Evolutionary conservation across 2,329 filamentous ascomycete genomes (phyloP), one percentile per base, ranked within the genome.

Genomic region (Colletotrichum somersetense): DNA sequence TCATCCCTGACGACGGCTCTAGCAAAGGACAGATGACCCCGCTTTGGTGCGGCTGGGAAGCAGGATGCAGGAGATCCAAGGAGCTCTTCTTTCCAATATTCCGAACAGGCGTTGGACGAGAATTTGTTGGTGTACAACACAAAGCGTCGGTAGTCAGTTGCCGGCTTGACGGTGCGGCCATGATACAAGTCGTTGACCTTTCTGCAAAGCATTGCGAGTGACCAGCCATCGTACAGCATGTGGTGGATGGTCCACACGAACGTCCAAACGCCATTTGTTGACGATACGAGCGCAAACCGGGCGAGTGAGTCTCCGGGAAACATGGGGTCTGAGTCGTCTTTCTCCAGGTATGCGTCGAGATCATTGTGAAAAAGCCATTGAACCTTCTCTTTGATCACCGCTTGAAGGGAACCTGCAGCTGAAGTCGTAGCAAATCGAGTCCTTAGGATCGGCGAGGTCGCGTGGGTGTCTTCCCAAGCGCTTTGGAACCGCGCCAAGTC

Each of bases 351-450:
- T 2, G 50, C 58, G 2, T 73, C 67, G 11, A 73, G 71, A 20
- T 73, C 8, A 26, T 64, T 8, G 38, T 64, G 57, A 11, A 33
- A 23, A 8, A 48, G 52, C 71, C 71, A 73, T 3, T 53, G 44
- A 3, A 71, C 48, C 5, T 7, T 33, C 33, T 46, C 58, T 0
- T 30, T 42, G 12, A 72, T 30, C 2, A 73, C 58, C 4, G 91
- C 46, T 85, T 96, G 20, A 91, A 96, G 63, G 20, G 63, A 72
- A 4, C 69, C 69, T 0, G 65, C 69, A 12, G 65, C 42, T 12
- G 69, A 48, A 1, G 69, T 72, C 1, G 59, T 68, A 2, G 76
- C 61, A 18, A 77, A 74, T 18, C 76, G 67, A 1, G 76, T 77
- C n/a, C 76, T 73, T 6, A 77, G 23, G n/a, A 73, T 75, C 1